Evolutionary conservation across 768 basidiomycete genomes (phyloP).

Genomic region (Rhizopogon vulgaris): DNA sequence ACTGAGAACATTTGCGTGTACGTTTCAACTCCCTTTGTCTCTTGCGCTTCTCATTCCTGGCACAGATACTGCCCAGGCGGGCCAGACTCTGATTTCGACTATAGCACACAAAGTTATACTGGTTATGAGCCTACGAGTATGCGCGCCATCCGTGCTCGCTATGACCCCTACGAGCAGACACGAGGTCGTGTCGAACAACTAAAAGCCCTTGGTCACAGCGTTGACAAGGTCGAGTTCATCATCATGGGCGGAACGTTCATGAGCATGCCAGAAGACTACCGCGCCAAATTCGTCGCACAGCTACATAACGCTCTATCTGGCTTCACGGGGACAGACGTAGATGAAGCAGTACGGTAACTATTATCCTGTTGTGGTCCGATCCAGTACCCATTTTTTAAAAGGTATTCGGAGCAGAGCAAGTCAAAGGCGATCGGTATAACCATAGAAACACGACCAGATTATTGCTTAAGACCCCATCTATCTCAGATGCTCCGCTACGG

Average conservation of each 20-base stretch:
- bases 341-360: conserved; percentile 83
- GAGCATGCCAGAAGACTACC: conserved; percentile 98
- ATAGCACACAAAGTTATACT: conserved; percentile 95
- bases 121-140: conserved; percentile 98
- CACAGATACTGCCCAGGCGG: conserved; percentile 94
- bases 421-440: conserved; percentile 99
- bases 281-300: conserved; percentile 89
- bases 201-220: conserved; percentile 91
- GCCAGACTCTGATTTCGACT: conserved; percentile 99
- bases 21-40: conserved; percentile 19
- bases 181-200: conserved; percentile 93
- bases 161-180: conserved; percentile 97
- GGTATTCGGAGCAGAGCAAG: conserved; percentile 94
- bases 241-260: conserved; percentile 99
- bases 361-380: neutral
- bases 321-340: conserved; percentile 87
- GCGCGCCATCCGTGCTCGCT: conserved; percentile 95
- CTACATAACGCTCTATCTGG: conserved; percentile 96
- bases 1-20: conserved; percentile 99
- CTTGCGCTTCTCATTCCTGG: conserved; percentile 1
- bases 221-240: conserved; percentile 94
- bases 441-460: conserved; percentile 97
- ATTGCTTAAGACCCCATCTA: conserved; percentile 93
- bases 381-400: conserved; percentile 19
- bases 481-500: conserved; percentile 99